Base-by-base conservation (phyloP, 2,329 filamentous ascomycete species). In the Calonectria hongkongensis region DNA sequence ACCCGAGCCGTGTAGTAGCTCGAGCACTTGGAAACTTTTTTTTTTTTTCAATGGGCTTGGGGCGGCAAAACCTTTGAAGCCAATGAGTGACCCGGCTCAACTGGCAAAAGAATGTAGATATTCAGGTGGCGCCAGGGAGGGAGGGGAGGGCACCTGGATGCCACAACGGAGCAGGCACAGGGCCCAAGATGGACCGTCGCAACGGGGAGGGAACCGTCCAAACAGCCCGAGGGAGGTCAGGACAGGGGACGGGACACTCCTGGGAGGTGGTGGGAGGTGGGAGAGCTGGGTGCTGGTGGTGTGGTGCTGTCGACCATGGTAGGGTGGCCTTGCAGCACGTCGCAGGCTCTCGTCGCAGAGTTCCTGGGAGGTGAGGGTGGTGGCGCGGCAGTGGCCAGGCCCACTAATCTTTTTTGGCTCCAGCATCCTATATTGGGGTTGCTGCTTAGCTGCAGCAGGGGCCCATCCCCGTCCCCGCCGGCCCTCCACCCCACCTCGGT, bases 1-100 rank as follows among this genome's bases (percentile, higher is more conserved):
- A 75, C 69, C 77, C 75, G 8, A 21, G 21, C 21, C 21, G 21
- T 21, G 77, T 76, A 72, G 70, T 71, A 60, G 71, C 77, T 62
- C 73, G 72, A 73, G 68, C 69, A 64, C 65, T 58, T 68, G 30
- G 18, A 39, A 36, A 58, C 54, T 58, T 58, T 21, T 36, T 36
- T 1, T 12, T 36, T 10, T 36, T n/a, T 18, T 66, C 69, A 56
- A 75, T 62, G 58, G 69, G 69, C n/a, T 27, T 33, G 58, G 6
- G 58, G 36, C 36, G 58, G 58, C 30, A 36, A 36, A 60, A 27
- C 54, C 54, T 9, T n/a, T 30, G 4, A 45, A 21, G 39, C 58
- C 54, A 58, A 39, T 36, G 21, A 16, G 10, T 36, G 33, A 36
- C 33, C 10, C 10, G 33, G 12, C 2, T 2, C 33, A 39, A 39